Conservation (phyloP, 176 grass and related monocot genomes). For the Cenchrus americanus region DNA sequence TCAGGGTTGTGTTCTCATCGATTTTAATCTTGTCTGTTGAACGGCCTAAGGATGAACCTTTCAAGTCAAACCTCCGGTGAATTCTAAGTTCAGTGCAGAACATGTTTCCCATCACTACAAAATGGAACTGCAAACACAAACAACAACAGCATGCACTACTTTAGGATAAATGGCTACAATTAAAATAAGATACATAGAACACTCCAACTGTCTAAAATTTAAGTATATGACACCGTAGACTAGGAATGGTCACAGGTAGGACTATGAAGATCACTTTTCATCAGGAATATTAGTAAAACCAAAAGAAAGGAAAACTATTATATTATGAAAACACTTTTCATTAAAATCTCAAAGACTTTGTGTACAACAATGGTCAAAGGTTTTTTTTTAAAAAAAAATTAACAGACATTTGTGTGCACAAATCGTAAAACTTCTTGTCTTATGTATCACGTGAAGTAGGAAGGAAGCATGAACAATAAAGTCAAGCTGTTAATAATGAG, state of each 20-base stretch:
- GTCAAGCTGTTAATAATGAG: not conserved
- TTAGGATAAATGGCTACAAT: not conserved
- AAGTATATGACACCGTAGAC: not conserved
- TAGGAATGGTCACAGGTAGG: not conserved
- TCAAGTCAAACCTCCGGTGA: slow-evolving; percentile 92
- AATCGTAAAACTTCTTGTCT: not conserved
- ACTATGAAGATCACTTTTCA: not conserved
- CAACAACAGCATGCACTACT: not conserved
- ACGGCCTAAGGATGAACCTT: slow-evolving; percentile 93
- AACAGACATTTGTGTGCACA: slow-evolving; percentile 26
- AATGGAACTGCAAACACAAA: slow-evolving; percentile 73
- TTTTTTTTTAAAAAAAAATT: not conserved
- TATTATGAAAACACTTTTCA: not conserved
- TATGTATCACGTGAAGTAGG: not conserved
- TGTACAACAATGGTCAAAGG: not conserved
- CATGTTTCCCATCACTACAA: slow-evolving; percentile 99
- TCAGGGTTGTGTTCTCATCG: slow-evolving; percentile 95
- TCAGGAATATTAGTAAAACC: not conserved
- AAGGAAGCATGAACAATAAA: not conserved
- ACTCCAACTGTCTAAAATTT: not conserved
- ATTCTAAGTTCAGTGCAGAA: slow-evolving; percentile 99
- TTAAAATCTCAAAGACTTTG: not conserved
- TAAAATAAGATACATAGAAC: not conserved
- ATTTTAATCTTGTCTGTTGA: slow-evolving; percentile 95
- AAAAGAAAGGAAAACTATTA: not conserved